phyloP scores from a whole-genome alignment of 257 asterid species.

The Solanum chiquidenum region DNA sequence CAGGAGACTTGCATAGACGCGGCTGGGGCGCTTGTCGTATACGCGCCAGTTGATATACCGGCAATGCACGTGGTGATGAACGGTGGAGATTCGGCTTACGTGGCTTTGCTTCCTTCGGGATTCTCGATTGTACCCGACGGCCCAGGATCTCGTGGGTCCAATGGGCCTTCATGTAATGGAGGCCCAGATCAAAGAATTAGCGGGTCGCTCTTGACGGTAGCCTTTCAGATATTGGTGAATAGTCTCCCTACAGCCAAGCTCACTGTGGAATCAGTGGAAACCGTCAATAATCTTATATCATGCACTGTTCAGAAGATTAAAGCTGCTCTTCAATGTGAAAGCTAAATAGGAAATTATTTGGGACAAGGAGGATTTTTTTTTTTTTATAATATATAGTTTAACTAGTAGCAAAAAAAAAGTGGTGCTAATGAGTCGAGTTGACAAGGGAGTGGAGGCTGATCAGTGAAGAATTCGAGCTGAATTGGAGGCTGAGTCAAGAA shows the following conservation, averaged over 20 bases:
- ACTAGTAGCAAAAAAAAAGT: not conserved
- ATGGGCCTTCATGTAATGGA: constrained; percentile 17
- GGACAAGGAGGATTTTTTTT: not conserved
- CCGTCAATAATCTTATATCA: constrained; percentile 75
- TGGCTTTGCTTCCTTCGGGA: constrained; percentile 85
- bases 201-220: constrained; percentile 82
- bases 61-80: constrained; percentile 92
- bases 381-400: not conserved
- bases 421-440: not conserved
- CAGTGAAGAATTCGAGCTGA: not conserved
- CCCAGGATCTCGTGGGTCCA: constrained; percentile 30
- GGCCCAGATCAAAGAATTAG: constrained; percentile 29
- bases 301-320: constrained; percentile 93
- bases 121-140: constrained; percentile 87
- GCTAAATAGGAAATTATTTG: constrained; percentile 9
- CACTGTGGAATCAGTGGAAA: constrained; percentile 89
- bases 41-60: constrained; percentile 97
- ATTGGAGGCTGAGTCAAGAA: constrained; percentile 74
- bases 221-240: constrained; percentile 82
- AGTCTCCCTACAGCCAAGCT: constrained; percentile 81
- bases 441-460: not conserved
- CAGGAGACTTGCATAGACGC: constrained; percentile 83
- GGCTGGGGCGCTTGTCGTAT: constrained; percentile 80
- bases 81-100: constrained; percentile 93
- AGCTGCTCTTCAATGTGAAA: constrained; percentile 70